Evolutionary conservation across 2,329 filamentous ascomycete species (phyloP), one percentile per base, ranked within the genome.

Genomic region (Bipolaris oryzae): DNA sequence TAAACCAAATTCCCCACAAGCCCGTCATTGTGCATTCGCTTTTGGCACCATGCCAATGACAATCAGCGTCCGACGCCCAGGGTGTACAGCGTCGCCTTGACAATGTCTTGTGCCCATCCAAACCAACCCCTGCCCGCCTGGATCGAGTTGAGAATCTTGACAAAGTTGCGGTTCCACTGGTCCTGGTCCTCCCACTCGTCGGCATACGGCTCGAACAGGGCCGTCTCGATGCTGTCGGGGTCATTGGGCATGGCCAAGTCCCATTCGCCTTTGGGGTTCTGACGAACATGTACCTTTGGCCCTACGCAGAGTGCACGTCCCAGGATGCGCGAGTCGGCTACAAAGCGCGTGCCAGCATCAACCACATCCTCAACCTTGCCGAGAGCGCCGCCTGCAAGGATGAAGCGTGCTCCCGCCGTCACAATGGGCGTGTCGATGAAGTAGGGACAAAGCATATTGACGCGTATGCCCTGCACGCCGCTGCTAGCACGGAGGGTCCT

Each of bases 381-480:
- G 60, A 82, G 76, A 1, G 78, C 82, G 3, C 77, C 80, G 13
- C 87, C 88, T 0, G 86, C 83, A 2, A 89, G 78, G 15, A 88
- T 56, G 2, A 82, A 58, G 25, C 83, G 78, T 16, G 79, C 85
- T 1, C 62, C 53, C 1, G 74, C 56, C 0, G 80, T 74, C 3
- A 87, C 70, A 42, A 90, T 81, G n/a, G 85, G 84, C 13, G 85
- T 87, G 63, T 86, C 83, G 65, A 83, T 81, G 71, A 89, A 90
- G 74, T 89, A 90, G 0, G 88, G 88, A 55, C 82, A 83, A n/a
- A 90, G 71, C 67, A 89, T 79, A 68, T 90, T 90, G 57, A 88
- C 77, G 42, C 88, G 81, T 39, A 90, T 76, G 21, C 84, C 84
- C 39, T 80, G 74, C 7, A 74, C 62, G 51, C 80, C 79, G 2